Base-by-base conservation (phyloP, 2,329 filamentous ascomycete species). In the Calonectria pseudoreteaudii region DNA sequence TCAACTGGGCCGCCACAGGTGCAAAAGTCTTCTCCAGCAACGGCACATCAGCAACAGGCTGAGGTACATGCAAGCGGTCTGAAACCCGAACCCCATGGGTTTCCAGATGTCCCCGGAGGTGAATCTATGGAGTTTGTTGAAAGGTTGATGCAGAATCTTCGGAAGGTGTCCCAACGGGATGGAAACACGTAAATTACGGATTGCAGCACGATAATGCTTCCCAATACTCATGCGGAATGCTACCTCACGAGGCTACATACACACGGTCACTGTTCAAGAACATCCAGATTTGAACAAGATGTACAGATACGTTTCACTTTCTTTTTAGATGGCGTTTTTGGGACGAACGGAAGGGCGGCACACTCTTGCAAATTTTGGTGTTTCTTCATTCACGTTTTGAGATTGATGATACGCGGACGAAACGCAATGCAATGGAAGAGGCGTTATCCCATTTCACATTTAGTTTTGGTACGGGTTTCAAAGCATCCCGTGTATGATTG, bases 121-220 rank as follows among this genome's bases (percentile, higher is more conserved):
- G 87, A 87, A 76, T 87, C 86, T n/a, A 85, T 86, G 82, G 83
- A 86, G 31, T 84, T 90, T 50, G 85, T 91, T 56, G 88, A 90
- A 79, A 86, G 86, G 74, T 88, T 91, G 85, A 87, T 91, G 85
- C 79, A 81, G 53, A 89, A 90, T 75, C 82, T 91, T 18, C 86
- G 86, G 52, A 84, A 86, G 65, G 86, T 85, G 13, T 84, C 83
- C 30, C 78, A 78, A 23, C 78, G 78, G 30, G 60, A 68, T 10
- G 67, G 64, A 26, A 38, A 36, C 13, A 18, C 58, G 30, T 75
- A 75, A 49, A 60, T 58, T 26, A 34, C 10, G 31, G 31, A 70
- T 18, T 68, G 36, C 44, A 67, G 64, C 50, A 36, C 28, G 11
- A 53, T n/a, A 49, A 53, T 23, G 38, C 31, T 49, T 41, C 36